Evolutionary conservation across 2,329 filamentous ascomycete genomes (phyloP).

Genomic region (Dactylonectria estremocensis): DNA sequence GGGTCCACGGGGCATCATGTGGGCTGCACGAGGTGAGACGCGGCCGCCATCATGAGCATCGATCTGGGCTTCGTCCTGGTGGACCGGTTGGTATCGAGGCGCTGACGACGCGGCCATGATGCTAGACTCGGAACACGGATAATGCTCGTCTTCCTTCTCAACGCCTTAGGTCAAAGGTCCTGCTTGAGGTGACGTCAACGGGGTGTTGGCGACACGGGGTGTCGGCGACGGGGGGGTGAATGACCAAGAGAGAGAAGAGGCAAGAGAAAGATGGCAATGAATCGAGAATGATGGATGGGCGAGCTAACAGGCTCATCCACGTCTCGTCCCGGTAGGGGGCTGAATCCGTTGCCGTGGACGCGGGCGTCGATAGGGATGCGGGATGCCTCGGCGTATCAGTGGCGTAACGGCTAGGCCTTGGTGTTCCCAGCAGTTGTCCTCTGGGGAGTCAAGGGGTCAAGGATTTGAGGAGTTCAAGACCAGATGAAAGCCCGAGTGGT

Average conservation of each 20-base stretch:
- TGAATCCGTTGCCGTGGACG: constrained; percentile 3
- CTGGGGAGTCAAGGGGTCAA: not conserved
- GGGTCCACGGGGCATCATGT: constrained; percentile 38
- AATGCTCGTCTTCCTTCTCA: too few relatives aligned
- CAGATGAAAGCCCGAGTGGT: not conserved
- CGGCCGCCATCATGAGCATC: constrained; percentile 38
- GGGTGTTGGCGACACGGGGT: constrained; percentile 20
- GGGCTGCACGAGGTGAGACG: constrained; percentile 33
- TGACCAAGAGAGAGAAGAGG: constrained; percentile 7
- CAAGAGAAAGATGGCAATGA: constrained; percentile 10
- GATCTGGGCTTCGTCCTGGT: constrained; percentile 51
- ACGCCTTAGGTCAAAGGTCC: not conserved
- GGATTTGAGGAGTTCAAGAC: not conserved
- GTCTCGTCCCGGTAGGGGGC: constrained; percentile 1
- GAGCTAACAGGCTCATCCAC: not conserved
- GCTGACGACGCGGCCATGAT: constrained; percentile 40
- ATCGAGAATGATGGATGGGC: not conserved
- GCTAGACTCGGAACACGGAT: constrained; percentile 10
- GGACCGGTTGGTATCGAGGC: constrained; percentile 51
- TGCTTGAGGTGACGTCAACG: constrained; percentile 4
- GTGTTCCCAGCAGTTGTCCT: not conserved
- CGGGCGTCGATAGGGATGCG: not conserved
- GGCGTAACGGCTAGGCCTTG: not conserved
- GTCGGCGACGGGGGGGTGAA: constrained; percentile 5
- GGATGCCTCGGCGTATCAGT: not conserved